Percentiles rank a stretch among this genome's conserved stretches.
phyloP scores from a whole-genome alignment of 306 rosid genomes.

The Trichosanthes truncata region DNA sequence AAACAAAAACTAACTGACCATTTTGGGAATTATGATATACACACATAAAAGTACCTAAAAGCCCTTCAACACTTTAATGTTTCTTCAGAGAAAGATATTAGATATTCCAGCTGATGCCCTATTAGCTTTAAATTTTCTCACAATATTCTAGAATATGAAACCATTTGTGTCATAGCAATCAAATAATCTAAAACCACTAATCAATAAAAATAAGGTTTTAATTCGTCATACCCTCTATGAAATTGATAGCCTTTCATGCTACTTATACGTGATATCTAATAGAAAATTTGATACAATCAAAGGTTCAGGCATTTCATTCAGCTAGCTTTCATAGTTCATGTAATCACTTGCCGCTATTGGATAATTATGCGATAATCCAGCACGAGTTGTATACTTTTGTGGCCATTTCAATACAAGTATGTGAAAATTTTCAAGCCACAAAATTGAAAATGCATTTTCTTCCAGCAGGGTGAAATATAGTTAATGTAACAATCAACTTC shows the following conservation, averaged over 20 bases:
- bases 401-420: not conserved
- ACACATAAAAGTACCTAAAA: slow-evolving; percentile 1
- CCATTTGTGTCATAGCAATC: not conserved
- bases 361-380: not conserved
- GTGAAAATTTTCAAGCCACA: not conserved
- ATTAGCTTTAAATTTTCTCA: not conserved
- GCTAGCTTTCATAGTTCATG: not conserved
- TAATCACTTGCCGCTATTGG: not conserved
- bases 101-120: not conserved
- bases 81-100: not conserved
- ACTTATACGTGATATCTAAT: not conserved
- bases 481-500: not conserved
- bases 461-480: not conserved
- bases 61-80: not conserved
- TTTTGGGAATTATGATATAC: not conserved
- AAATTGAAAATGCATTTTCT: not conserved
- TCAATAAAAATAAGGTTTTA: not conserved
- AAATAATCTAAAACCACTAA: not conserved
- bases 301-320: not conserved
- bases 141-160: not conserved
- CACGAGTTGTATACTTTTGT: not conserved
- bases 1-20: slow-evolving; percentile 10
- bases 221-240: not conserved
- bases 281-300: not conserved
- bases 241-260: not conserved